Percentiles rank a stretch among this genome's conserved stretches.
phyloP scores from a whole-genome alignment of 805 yeast genomes.

The Lachancea fermentati region DNA sequence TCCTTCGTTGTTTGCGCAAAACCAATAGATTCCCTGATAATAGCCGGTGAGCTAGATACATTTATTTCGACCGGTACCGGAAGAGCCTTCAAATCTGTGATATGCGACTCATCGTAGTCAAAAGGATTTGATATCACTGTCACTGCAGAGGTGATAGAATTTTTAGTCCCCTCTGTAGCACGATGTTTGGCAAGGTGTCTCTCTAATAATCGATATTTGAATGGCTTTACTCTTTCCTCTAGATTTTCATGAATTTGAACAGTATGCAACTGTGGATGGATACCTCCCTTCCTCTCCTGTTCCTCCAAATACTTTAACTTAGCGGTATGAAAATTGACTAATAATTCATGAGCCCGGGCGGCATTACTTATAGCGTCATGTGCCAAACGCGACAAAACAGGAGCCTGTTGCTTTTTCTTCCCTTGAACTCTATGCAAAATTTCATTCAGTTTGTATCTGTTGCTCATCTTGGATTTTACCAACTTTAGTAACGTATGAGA shows the following conservation, averaged over 20 bases:
- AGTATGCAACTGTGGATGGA: neutral
- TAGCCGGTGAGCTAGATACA: slow-evolving; percentile 1
- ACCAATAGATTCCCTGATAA: neutral
- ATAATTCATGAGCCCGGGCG: slow-evolving; percentile 19
- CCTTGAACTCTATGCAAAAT: slow-evolving; percentile 26
- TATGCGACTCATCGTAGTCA: slow-evolving; percentile 21
- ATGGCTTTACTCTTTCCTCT: slow-evolving; percentile 1
- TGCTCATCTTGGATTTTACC: slow-evolving; percentile 38
- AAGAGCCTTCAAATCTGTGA: slow-evolving; percentile 19
- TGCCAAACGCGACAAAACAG: slow-evolving; percentile 18
- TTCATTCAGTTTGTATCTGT: slow-evolving; percentile 35
- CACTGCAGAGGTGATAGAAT: neutral
- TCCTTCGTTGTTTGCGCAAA: neutral
- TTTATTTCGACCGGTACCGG: slow-evolving; percentile 20
- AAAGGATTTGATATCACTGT: slow-evolving; percentile 9
- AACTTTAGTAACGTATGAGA: slow-evolving; percentile 56
- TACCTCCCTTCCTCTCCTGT: neutral
- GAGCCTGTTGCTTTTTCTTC: slow-evolving; percentile 25
- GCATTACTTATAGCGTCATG: slow-evolving; percentile 12
- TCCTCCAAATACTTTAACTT: slow-evolving; percentile 7
- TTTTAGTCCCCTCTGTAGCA: neutral
- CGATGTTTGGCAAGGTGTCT: neutral
- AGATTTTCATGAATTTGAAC: neutral
- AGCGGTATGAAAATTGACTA: slow-evolving; percentile 11
- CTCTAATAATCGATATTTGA: slow-evolving; percentile 4